These are phyloP conservation scores for Protostelium mycophagum DNA, from an alignment of 78 protist species.

Conservation along the genomic window DNA sequence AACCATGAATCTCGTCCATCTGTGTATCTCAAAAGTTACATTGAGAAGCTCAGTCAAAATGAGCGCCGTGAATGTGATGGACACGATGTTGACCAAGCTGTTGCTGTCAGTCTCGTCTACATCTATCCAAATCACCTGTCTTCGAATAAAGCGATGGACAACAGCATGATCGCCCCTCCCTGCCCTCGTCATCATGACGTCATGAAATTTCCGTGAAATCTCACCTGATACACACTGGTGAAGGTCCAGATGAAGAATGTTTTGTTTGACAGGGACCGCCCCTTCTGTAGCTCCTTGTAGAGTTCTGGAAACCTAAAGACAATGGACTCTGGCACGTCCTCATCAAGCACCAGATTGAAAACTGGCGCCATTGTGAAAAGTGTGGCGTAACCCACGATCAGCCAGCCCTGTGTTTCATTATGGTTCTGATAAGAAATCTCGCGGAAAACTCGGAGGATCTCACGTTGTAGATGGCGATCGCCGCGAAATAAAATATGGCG, in stretches of 20 bases:
- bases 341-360: slow-evolving; percentile 88
- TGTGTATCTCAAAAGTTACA: slow-evolving; percentile 81
- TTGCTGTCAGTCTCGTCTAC: too few relatives aligned
- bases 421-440: not conserved
- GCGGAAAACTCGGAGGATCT: too few relatives aligned
- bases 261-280: slow-evolving; percentile 77
- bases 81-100: slow-evolving; percentile 77
- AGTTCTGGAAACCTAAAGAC: slow-evolving; percentile 89
- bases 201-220: not conserved
- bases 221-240: slow-evolving; percentile 79
- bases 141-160: slow-evolving; percentile 81
- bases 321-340: slow-evolving; percentile 70
- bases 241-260: slow-evolving; percentile 88
- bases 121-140: too few relatives aligned
- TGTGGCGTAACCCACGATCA: slow-evolving; percentile 86
- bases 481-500: slow-evolving; percentile 86
- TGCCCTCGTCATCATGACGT: not conserved
- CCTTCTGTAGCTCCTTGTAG: slow-evolving; percentile 91
- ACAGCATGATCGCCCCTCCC: slow-evolving; percentile 89
- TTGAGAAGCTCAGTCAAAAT: slow-evolving; percentile 91
- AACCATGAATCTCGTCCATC: slow-evolving; percentile 70
- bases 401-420: slow-evolving; percentile 37
- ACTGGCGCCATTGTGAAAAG: slow-evolving; percentile 94
- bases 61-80: slow-evolving; percentile 94
- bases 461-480: slow-evolving; percentile 83